These are phyloP conservation scores for Eimeria falciformis DNA, from an alignment of 169 alveolate species.

Conservation along the genomic window DNA sequence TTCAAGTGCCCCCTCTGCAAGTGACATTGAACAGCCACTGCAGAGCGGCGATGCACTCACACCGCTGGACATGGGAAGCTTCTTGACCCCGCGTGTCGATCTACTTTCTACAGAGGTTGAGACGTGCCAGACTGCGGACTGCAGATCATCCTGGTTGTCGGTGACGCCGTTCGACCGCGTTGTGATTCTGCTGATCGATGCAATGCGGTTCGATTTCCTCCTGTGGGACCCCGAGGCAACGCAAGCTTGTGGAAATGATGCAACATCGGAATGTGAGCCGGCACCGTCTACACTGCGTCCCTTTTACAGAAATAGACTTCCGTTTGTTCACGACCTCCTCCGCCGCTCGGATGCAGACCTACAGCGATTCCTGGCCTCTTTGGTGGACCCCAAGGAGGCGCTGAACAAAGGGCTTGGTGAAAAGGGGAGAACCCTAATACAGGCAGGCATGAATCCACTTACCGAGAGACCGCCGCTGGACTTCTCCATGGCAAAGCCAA, in stretches of 20 bases:
- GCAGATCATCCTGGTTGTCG: slow-evolving; percentile 65
- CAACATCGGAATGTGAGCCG: slow-evolving; percentile 13
- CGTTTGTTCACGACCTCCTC: slow-evolving; percentile 60
- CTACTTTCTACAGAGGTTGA: background rate
- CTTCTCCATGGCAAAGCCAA: background rate
- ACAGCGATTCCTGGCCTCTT: background rate
- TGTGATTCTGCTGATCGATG: slow-evolving; percentile 83
- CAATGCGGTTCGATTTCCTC: slow-evolving; percentile 86
- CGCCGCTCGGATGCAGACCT: slow-evolving; percentile 72
- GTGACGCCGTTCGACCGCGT: slow-evolving; percentile 76
- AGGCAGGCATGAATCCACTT: background rate
- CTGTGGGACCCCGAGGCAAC: slow-evolving; percentile 77
- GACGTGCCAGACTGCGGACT: background rate
- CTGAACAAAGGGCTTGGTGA: background rate
- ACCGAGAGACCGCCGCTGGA: background rate
- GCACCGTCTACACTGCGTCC: slow-evolving; percentile 55
- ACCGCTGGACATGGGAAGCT: background rate
- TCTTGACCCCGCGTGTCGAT: background rate
- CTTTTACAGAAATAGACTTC: slow-evolving; percentile 57
- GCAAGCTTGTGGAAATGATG: background rate
- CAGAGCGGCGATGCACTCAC: background rate
- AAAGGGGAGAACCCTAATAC: background rate
- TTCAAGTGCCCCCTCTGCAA: background rate
- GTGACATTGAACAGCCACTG: background rate
- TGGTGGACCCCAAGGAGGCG: background rate